These are phyloP conservation scores for Asterionellopsis glacialis DNA, from an alignment of 108 stramenopile genomes.

Conservation along the genomic window DNA sequence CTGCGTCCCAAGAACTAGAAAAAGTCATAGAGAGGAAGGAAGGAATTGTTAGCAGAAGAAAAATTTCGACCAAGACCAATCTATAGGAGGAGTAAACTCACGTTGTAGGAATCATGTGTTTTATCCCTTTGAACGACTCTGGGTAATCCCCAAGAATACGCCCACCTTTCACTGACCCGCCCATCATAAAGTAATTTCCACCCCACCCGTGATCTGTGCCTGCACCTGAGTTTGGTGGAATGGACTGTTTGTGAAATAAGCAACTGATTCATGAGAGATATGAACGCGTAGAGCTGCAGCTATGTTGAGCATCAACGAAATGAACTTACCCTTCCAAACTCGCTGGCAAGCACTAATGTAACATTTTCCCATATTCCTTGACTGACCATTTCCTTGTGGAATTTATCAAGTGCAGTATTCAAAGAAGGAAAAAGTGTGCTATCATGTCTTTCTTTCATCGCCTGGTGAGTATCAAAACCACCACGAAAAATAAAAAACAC, in stretches of 20 bases:
- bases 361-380: too few relatives aligned
- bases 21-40: constrained; percentile 20
- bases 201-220: constrained; percentile 70
- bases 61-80: too few relatives aligned
- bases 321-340: too few relatives aligned
- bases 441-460: constrained; percentile 12
- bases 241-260: neutral
- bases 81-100: neutral
- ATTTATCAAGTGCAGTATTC: too few relatives aligned
- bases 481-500: constrained; percentile 51
- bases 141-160: constrained; percentile 47
- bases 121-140: constrained; percentile 23
- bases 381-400: neutral
- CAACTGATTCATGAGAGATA: too few relatives aligned
- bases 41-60: too few relatives aligned
- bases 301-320: too few relatives aligned
- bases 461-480: constrained; percentile 41
- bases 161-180: constrained; percentile 46
- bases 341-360: too few relatives aligned
- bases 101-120: neutral
- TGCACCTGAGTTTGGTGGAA: constrained; percentile 24
- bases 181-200: constrained; percentile 45
- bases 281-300: too few relatives aligned
- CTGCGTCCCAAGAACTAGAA: constrained; percentile 47
- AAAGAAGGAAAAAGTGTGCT: too few relatives aligned